Conservation (phyloP, 2,329 filamentous ascomycete genomes). For the Xylariaceae sp. region DNA sequence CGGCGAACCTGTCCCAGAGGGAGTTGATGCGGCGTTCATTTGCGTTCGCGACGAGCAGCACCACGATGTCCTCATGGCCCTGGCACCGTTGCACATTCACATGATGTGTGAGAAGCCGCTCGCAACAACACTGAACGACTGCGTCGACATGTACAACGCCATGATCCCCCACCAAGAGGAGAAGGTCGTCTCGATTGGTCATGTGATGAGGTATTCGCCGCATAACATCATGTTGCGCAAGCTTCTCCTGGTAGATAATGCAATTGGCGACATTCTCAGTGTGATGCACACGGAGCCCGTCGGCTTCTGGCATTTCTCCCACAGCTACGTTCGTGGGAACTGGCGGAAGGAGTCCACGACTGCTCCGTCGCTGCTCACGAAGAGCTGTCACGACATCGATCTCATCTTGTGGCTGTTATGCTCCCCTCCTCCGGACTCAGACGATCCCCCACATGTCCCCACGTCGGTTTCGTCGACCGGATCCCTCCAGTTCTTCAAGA, state of each 20-base stretch:
- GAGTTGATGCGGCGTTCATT: slow-evolving; percentile 59
- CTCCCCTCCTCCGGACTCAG: slow-evolving; percentile 53
- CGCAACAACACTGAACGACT: slow-evolving; percentile 73
- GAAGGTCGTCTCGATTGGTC: slow-evolving; percentile 79
- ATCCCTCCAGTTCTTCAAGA: slow-evolving; percentile 72
- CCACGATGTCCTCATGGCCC: slow-evolving; percentile 69
- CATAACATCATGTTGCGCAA: slow-evolving; percentile 84
- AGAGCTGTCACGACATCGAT: slow-evolving; percentile 95
- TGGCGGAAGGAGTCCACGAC: slow-evolving; percentile 78
- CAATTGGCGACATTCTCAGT: slow-evolving; percentile 80
- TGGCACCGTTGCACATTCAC: slow-evolving; percentile 69
- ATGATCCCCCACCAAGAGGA: slow-evolving; percentile 34
- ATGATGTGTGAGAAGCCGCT: slow-evolving; percentile 96
- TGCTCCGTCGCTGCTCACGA: slow-evolving; percentile 83
- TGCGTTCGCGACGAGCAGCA: slow-evolving; percentile 86
- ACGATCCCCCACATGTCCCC: slow-evolving; percentile 64
- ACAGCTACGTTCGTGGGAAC: slow-evolving; percentile 88
- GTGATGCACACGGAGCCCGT: slow-evolving; percentile 92
- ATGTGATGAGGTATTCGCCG: slow-evolving; percentile 88
- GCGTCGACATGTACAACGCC: slow-evolving; percentile 66
- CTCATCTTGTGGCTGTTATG: slow-evolving; percentile 87
- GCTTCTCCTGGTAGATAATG: slow-evolving; percentile 67
- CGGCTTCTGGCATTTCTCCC: slow-evolving; percentile 93
- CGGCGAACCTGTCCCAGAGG: slow-evolving; percentile 44
- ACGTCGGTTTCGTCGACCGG: slow-evolving; percentile 72